Base-by-base conservation (phyloP, 441 rosid genomes). In the Erysimum cheiri region DNA sequence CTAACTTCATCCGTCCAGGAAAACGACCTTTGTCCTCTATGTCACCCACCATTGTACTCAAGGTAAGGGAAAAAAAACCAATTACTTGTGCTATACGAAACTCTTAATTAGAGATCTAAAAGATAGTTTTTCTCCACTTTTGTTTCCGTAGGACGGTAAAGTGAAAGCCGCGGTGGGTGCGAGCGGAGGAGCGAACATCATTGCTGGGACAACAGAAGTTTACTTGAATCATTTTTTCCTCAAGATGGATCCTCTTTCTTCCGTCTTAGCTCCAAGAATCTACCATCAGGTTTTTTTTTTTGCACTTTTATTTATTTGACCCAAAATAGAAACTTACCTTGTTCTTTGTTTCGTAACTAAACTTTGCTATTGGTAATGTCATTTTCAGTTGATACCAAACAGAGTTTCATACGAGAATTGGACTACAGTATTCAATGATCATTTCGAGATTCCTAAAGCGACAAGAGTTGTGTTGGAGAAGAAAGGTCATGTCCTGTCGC, bases 11-110 rank as follows among this genome's bases (percentile, higher is more conserved):
- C 53, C 78, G 69, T 4, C 88, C 88, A 0, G 75, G 85, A 8
- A 85, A 85, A 79, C 76, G 92, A 64, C 86, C 89, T 1, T 66
- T 87, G 31, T 83, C 89, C 11, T 85, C 92, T 44, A 82, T 85
- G 84, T 2, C 88, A 26, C 89, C 92, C 5, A 82, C 84, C 9
- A 81, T 87, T 46, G 73, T 87, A 22, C 63, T 83, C 54, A 78
- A 83, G 84, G 88, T 83, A 13, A 36, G 6, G 3, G 0, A 5
- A 1, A 17, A 4, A 31, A 31, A 31, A 5, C 9, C 3, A 22
- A 6, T 43, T 53, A 33, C 69, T 62, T 71, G 64, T 22, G 13
- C 2, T 19, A 32, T n/a, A 62, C 19, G 56, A 35, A 35, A 43
- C 32, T 62, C 9, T 9, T 8, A 24, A 0, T 62, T 31, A 52